These are phyloP conservation scores for Micractinium sp. DNA, from an alignment of 139 green algal species.

Conservation along the genomic window DNA sequence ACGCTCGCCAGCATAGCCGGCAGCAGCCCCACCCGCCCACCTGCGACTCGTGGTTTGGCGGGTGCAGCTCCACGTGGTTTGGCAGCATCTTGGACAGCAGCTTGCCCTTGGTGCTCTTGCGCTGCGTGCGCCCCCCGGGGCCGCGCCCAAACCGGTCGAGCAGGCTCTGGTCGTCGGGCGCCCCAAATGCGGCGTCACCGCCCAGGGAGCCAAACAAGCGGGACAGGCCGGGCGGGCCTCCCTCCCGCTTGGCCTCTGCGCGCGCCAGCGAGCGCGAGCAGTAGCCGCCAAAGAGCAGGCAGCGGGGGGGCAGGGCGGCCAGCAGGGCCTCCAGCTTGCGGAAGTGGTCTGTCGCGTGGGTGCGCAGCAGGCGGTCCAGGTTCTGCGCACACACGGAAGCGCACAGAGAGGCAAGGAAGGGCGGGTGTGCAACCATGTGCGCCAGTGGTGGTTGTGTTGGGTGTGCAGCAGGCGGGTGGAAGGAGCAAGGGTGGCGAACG, in stretches of 20 bases:
- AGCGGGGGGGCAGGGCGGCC: constrained; percentile 23
- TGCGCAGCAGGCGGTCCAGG: constrained; percentile 41
- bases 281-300: constrained; percentile 46
- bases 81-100: constrained; percentile 58
- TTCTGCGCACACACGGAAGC: not conserved
- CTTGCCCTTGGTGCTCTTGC: constrained; percentile 40
- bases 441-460: not conserved
- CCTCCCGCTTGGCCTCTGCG: not conserved
- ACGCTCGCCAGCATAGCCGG: too few species aligned
- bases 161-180: not conserved
- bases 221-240: constrained; percentile 10
- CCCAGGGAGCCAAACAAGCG: constrained; percentile 24
- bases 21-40: not conserved
- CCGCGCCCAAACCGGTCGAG: constrained; percentile 20
- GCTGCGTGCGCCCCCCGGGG: not conserved
- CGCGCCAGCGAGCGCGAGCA: constrained; percentile 35
- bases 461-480: too few species aligned
- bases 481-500: too few species aligned
- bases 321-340: constrained; percentile 36
- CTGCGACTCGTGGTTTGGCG: constrained; percentile 46
- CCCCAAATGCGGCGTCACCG: constrained; percentile 12
- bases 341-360: constrained; percentile 38
- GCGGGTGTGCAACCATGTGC: not conserved
- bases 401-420: too few species aligned
- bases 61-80: constrained; percentile 50